Evolutionary conservation across 257 asterid genomes (phyloP).

Genomic region (Primulina tabacum): DNA sequence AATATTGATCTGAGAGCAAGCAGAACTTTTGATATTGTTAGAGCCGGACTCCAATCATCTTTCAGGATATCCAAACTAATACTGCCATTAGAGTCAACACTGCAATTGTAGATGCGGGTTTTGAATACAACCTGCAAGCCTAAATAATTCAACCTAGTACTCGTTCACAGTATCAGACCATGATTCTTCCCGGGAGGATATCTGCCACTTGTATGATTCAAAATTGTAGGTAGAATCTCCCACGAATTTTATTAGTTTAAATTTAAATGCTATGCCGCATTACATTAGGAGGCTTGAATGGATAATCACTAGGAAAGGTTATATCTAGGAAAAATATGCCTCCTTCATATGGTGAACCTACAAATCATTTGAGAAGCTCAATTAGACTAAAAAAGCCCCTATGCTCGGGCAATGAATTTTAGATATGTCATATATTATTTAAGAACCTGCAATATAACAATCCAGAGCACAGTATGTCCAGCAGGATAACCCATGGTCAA

Average conservation of each 20-base stretch:
- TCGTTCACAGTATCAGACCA: not conserved
- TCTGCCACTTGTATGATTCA: not conserved
- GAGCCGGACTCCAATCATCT: conserved; percentile 95
- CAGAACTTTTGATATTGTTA: conserved; percentile 81
- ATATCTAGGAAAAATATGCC: conserved; percentile 89
- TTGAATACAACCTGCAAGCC: conserved; percentile 83
- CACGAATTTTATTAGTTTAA: not conserved
- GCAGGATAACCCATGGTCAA: not conserved
- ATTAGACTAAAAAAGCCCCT: conserved; percentile 9
- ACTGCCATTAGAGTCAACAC: conserved; percentile 69
- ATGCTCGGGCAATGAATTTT: not conserved
- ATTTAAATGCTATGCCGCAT: conserved; percentile 19
- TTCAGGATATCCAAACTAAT: conserved; percentile 80
- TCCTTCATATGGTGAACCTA: conserved; percentile 87
- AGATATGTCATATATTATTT: too few relatives aligned
- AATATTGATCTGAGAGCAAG: conserved; percentile 80
- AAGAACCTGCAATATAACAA: conserved; percentile 8
- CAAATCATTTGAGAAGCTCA: conserved; percentile 19
- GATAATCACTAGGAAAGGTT: conserved; percentile 79
- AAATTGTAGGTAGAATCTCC: not conserved
- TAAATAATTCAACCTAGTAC: conserved; percentile 43
- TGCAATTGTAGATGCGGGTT: conserved; percentile 88
- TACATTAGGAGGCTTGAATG: conserved; percentile 92
- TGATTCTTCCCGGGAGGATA: not conserved
- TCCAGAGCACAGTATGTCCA: not conserved